Conservation (phyloP, 148 eudicot genomes). For the Diospyros kaki region DNA sequence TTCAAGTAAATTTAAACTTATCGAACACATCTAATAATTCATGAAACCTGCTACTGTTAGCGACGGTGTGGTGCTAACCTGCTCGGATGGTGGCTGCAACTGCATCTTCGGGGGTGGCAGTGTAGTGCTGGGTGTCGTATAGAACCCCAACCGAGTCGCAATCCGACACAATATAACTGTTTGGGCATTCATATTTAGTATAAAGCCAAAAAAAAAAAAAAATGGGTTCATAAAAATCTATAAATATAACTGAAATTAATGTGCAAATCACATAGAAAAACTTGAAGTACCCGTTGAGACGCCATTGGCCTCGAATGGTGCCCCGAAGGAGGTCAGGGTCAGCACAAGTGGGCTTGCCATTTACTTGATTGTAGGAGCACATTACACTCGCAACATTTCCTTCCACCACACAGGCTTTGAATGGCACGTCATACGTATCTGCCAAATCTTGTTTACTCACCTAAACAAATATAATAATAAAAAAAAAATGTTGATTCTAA, state of each 20-base stretch:
- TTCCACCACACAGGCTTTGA: slow-evolving; percentile 81
- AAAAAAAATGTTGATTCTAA: too few relatives aligned
- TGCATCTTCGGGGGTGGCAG: slow-evolving; percentile 79
- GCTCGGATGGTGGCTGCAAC: slow-evolving; percentile 89
- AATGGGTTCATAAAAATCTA: background rate
- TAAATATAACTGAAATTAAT: background rate
- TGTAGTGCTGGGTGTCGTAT: slow-evolving; percentile 70
- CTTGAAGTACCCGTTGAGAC: slow-evolving; percentile 54
- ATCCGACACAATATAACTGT: slow-evolving; percentile 90
- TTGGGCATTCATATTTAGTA: slow-evolving; percentile 27
- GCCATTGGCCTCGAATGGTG: slow-evolving; percentile 91
- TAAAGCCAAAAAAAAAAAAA: background rate
- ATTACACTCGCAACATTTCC: slow-evolving; percentile 90
- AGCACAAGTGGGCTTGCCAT: slow-evolving; percentile 93
- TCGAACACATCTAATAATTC: too few relatives aligned
- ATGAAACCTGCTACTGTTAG: too few relatives aligned
- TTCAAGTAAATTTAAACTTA: too few relatives aligned
- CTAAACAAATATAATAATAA: slow-evolving; percentile 16
- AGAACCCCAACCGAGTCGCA: slow-evolving; percentile 90
- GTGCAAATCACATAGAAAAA: background rate
- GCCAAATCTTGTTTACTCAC: slow-evolving; percentile 87
- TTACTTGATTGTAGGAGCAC: slow-evolving; percentile 97
- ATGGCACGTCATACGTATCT: slow-evolving; percentile 93
- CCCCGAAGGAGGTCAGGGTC: slow-evolving; percentile 65
- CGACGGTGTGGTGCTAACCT: slow-evolving; percentile 30